Evolutionary conservation across 176 grass and related monocot species (phyloP).

Genomic region (Carex myosuroides): DNA sequence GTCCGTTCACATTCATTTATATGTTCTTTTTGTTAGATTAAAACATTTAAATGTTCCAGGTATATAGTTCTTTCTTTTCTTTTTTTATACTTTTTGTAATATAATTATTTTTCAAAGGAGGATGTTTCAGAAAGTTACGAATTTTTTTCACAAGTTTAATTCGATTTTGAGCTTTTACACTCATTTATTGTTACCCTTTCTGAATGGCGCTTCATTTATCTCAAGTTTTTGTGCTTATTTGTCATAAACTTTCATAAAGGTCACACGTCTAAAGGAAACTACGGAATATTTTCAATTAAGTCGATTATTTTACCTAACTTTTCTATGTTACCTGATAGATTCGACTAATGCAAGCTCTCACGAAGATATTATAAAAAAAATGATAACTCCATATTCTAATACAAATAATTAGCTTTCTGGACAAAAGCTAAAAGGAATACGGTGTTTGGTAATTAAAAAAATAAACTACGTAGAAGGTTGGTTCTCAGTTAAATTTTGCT

Average conservation of each 20-base stretch:
- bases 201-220: neutral
- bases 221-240: neutral
- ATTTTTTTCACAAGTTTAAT: neutral
- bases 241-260: neutral
- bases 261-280: neutral
- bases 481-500: too few species aligned
- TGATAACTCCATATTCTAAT: neutral
- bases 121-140: neutral
- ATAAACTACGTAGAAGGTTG: too few species aligned
- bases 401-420: neutral
- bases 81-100: neutral
- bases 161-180: neutral
- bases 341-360: neutral
- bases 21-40: constrained; percentile 16
- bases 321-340: neutral
- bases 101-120: neutral
- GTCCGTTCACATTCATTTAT: constrained; percentile 4
- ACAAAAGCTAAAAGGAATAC: neutral
- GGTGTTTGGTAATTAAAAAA: too few species aligned
- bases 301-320: neutral
- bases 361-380: neutral
- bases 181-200: neutral
- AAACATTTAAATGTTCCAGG: constrained; percentile 12
- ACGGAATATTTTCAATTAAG: neutral
- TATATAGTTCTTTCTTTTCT: neutral